A percentile compares a stretch with the other conserved stretches of the same genome.
These are phyloP conservation scores for Phaeoacremonium minimum DNA, from an alignment of 2,329 filamentous ascomycete species.

Conservation along the genomic window DNA sequence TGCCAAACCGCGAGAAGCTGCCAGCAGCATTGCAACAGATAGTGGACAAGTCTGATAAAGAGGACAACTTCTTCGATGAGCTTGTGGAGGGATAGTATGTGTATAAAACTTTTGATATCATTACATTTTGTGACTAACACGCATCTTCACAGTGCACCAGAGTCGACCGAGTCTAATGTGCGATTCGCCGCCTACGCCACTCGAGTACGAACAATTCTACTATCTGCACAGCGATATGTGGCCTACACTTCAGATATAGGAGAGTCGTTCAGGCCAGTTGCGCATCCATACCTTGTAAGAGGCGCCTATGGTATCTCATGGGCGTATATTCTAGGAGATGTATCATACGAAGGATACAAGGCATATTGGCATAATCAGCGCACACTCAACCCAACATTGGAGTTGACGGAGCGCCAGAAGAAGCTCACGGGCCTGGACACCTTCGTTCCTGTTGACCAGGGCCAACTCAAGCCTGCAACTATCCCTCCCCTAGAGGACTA, in stretches of 20 bases:
- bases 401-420: constrained; percentile 45
- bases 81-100: constrained; percentile 74
- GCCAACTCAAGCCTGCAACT: constrained; percentile 26
- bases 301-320: constrained; percentile 87
- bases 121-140: constrained; percentile 10
- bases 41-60: constrained; percentile 51
- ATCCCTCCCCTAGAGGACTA: constrained; percentile 81
- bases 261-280: constrained; percentile 90
- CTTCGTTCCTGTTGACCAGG: constrained; percentile 14
- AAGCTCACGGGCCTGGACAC: constrained; percentile 40
- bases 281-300: constrained; percentile 77
- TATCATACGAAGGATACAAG: constrained; percentile 91
- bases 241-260: constrained; percentile 96
- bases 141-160: constrained; percentile 50
- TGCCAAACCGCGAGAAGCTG: constrained; percentile 46
- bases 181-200: constrained; percentile 92
- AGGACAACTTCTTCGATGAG: constrained; percentile 74
- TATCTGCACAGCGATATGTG: constrained; percentile 90
- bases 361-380: constrained; percentile 84
- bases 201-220: constrained; percentile 78
- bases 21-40: constrained; percentile 52
- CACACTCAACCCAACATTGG: constrained; percentile 62
- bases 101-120: constrained; percentile 8
- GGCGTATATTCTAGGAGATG: constrained; percentile 88
- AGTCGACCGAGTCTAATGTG: constrained; percentile 79